phyloP scores from a whole-genome alignment of 2,329 filamentous ascomycete genomes.

The Fusarium sp. region DNA sequence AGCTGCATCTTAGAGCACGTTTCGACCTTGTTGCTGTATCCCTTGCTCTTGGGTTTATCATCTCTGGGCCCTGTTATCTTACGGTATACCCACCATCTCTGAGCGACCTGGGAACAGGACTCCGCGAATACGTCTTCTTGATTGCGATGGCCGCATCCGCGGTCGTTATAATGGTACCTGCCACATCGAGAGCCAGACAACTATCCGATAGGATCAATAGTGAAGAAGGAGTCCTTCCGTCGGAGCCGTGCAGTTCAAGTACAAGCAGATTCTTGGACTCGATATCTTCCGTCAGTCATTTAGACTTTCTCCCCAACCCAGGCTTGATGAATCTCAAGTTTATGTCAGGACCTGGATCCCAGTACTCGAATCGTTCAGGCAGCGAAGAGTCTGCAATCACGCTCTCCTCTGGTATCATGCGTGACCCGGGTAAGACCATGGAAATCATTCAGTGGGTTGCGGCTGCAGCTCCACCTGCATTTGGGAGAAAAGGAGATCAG shows the following conservation, averaged over 20 bases:
- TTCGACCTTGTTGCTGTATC: conserved; percentile 22
- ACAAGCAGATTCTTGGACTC: conserved; percentile 9
- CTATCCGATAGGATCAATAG: conserved; percentile 1
- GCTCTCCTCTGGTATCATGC: conserved; percentile 11
- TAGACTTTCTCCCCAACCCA: conserved; percentile 5
- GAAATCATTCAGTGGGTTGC: conserved; percentile 27
- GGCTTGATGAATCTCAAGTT: conserved; percentile 19
- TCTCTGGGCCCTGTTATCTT: conserved; percentile 7
- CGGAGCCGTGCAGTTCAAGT: neutral
- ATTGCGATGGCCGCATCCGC: conserved; percentile 16
- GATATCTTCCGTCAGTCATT: conserved; percentile 7
- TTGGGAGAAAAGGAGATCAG: conserved; percentile 7
- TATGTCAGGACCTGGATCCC: conserved; percentile 27
- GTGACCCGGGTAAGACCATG: conserved; percentile 7
- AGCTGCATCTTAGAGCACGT: conserved; percentile 25
- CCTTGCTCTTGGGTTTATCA: conserved; percentile 15
- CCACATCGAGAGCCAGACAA: neutral
- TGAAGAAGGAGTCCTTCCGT: conserved; percentile 10
- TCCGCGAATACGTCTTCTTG: conserved; percentile 20
- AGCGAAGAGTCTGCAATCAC: conserved; percentile 21
- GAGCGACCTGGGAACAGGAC: conserved; percentile 15
- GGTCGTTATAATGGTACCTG: conserved; percentile 14
- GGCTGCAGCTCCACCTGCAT: neutral
- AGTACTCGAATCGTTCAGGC: conserved; percentile 6
- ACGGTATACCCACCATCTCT: neutral